phyloP scores from a whole-genome alignment of 257 asterid species.

The Knoxia roxburghii region DNA sequence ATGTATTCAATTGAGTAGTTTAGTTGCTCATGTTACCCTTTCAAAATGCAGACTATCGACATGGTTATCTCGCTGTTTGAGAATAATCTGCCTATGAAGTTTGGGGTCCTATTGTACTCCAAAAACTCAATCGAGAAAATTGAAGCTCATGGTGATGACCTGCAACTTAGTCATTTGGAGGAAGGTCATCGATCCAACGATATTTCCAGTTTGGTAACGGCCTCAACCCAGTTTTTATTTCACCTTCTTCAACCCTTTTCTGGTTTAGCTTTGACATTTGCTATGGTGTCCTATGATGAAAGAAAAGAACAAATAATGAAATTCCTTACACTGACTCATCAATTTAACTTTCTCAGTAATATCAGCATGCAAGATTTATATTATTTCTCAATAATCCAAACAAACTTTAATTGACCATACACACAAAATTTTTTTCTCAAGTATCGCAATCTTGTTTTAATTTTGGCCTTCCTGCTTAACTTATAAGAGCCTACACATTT shows the following conservation, averaged over 20 bases:
- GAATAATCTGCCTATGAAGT: constrained; percentile 85
- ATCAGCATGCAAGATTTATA: not conserved
- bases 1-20: constrained; percentile 10
- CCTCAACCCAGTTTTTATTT: constrained; percentile 11
- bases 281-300: not conserved
- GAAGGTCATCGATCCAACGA: constrained; percentile 44
- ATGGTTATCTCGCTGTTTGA: constrained; percentile 67
- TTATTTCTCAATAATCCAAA: not conserved
- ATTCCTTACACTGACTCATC: not conserved
- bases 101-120: constrained; percentile 91
- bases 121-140: constrained; percentile 52
- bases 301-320: not conserved
- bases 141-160: constrained; percentile 67
- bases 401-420: not conserved
- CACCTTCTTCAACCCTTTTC: constrained; percentile 4
- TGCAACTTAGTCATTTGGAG: constrained; percentile 42
- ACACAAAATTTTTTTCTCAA: not conserved
- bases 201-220: constrained; percentile 79
- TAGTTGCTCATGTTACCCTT: constrained; percentile 21
- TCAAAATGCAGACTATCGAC: constrained; percentile 69
- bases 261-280: not conserved
- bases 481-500: not conserved
- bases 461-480: not conserved
- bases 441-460: not conserved
- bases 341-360: not conserved